Base-by-base conservation (phyloP, 1,284 basidiomycete genomes). In the Naganishia sp. region DNA sequence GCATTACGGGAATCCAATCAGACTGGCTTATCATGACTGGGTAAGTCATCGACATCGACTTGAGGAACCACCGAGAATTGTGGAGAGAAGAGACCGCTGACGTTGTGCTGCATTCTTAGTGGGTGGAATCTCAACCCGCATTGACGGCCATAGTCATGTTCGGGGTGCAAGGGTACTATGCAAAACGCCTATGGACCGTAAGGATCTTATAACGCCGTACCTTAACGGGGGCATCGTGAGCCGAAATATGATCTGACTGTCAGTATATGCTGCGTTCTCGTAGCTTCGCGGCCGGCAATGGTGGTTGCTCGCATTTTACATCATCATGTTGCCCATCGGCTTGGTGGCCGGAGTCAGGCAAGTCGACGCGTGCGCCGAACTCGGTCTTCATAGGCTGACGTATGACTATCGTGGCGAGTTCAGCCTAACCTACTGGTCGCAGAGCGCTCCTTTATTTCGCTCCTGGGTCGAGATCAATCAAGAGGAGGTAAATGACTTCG, bases 11-110 rank as follows among this genome's bases (percentile, higher is more conserved):
- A 48, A 52, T 16, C 31, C 42, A 1, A 52, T 52, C 5, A 36
- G 59, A 28, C 10, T 61, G 48, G 59, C 59, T 11, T 61, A 52
- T 21, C 59, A 61, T 9, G 46, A 61, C 16, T 61, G 59, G 59
- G 59, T 61, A 4, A 44, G 59, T 48, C 16, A n/a, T 6, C 7
- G 7, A 44, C 3, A 44, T 44, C 15, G n/a, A 44, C n/a, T n/a
- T 15, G 15, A 44, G 13, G n/a, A n/a, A n/a, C 43, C 15, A n/a
- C 43, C 43, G n/a, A 2, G 43, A 44, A 15, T 6, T 44, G 43
- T 21, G 23, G 18, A 21, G 45, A 16, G n/a, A n/a, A 15, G 18
- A 15, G n/a, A 7, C 48, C 21, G 33, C 28, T 44, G 31, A 59
- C 15, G 15, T 11, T 15, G 25, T 3, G 0, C 28, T 28, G 5